Base-by-base conservation (phyloP, 2,329 filamentous ascomycete species). In the Scolecobasidium constrictum region DNA sequence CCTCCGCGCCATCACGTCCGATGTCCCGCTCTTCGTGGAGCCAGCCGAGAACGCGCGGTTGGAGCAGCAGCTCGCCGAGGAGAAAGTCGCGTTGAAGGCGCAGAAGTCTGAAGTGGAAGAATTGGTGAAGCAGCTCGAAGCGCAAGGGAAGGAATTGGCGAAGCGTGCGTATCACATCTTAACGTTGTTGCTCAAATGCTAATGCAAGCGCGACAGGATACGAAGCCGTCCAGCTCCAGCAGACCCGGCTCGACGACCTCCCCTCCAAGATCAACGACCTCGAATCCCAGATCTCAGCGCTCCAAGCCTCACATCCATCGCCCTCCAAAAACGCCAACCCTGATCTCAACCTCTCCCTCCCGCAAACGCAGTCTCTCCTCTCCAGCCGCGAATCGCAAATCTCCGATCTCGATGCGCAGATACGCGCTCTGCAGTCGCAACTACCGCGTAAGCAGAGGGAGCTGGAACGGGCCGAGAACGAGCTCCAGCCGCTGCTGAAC, bases 1-100 rank as follows among this genome's bases (percentile, higher is more conserved):
- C 62, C 81, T 98, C 43, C 85, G 87, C 51, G 81, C 85, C 49
- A 93, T 96, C 52, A 86, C 93, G 13, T 86, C 86, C 49, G 85
- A 94, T 49, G 86, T 88, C 38, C 92, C 90, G 0, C 72, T 88
- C 13, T 82, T 96, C 36, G 84, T 94, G 45, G 81, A 81, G 33
- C 77, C 81, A 35, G 75, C 80, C 52, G 88, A 96, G 56, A 96
- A 95, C 57, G 67, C 81, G 38, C 78, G 81, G 45, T 65, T 94
- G 18, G 86, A 92, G 57, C 5, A 23, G 13, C 44, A 47, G 22
- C 45, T 47, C 4, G 38, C 28, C 2, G 38, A 47, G 11, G 68
- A 77, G 44, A 96, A 96, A 60, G 77, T 77, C 13, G 73, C 76
- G 38, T 71, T 96, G 23, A 86, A 92, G 59, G 73, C 75, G 34